Evolutionary conservation across 139 green algal genomes (phyloP), one percentile per base, ranked within the genome.

Genomic region (Pleodorina starrii): DNA sequence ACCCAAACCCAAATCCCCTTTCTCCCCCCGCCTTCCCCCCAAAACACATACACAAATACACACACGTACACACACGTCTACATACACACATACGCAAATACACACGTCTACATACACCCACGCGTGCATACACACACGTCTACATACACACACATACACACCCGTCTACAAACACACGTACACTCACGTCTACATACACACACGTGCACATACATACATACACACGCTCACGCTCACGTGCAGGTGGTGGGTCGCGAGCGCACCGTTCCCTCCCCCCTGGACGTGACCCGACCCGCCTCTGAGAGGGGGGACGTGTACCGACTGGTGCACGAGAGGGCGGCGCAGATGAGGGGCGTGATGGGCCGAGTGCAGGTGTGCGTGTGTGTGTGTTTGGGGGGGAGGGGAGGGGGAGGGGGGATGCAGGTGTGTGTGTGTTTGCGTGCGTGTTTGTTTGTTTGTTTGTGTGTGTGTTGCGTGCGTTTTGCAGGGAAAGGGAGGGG

Each of bases 231-330:
- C n/a, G n/a, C n/a, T 35, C 11, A 40, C 60, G 17, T 21, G 29
- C 81, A 88, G 82, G 63, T 88, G 21, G 63, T 88, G n/a, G 82
- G 82, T 38, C 63, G 66, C 21, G 82, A 88, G 60, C 63, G 63
- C 43, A 66, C 46, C 63, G 82, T 88, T 10, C 82, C 82, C 32
- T 79, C 42, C 32, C 82, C 82, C 6, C 17, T 69, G 44, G 63
- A 79, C 23, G 60, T 60, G 27, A 79, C 66, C n/a, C 82, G 82
- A 6, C 44, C 82, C 43, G 82, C 82, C 23, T 43, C 82, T 11
- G 82, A 79, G 44, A 2, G 0, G 17, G 66, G 44, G 5, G 82
- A 88, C 43, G 21, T 88, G 66, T 79, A 80, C 44, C 82, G 82
- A 16, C n/a, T 79, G 44, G 7, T 79, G 82, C 82, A 88, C 46